phyloP scores from a whole-genome alignment of 2,329 filamentous ascomycete genomes.

The Sarocladium brachiariae region DNA sequence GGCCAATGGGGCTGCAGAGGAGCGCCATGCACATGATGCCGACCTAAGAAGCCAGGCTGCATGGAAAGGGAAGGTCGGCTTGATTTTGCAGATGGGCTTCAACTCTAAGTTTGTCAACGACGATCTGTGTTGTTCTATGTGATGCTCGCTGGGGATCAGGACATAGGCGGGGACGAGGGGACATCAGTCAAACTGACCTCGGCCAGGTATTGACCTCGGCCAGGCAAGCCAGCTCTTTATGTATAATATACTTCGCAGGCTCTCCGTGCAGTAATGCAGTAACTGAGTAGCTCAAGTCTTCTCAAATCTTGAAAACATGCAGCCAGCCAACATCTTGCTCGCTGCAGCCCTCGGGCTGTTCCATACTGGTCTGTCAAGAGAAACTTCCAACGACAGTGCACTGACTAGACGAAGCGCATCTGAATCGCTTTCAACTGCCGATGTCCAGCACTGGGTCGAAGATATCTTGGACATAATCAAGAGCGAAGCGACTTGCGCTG shows the following conservation, averaged over 20 bases:
- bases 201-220: too few relatives aligned
- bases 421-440: too few relatives aligned
- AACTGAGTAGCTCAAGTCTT: too few relatives aligned
- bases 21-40: background rate
- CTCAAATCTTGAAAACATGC: background rate
- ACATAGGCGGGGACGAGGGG: too few relatives aligned
- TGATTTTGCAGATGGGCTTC: background rate
- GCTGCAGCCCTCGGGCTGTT: background rate
- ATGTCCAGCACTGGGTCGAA: slow-evolving; percentile 11
- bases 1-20: background rate
- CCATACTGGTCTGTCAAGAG: background rate
- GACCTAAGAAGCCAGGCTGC: background rate
- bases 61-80: background rate
- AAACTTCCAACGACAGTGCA: too few relatives aligned
- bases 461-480: slow-evolving; percentile 21
- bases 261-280: too few relatives aligned
- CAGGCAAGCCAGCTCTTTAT: too few relatives aligned
- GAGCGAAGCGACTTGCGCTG: slow-evolving; percentile 17
- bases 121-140: too few relatives aligned
- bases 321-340: background rate
- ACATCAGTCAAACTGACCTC: too few relatives aligned
- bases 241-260: too few relatives aligned
- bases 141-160: too few relatives aligned
- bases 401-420: too few relatives aligned
- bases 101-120: background rate